Evolutionary conservation across 2,329 filamentous ascomycete species (phyloP), one percentile per base, ranked within the genome.

Genomic region (Diaporthe aspalathi): DNA sequence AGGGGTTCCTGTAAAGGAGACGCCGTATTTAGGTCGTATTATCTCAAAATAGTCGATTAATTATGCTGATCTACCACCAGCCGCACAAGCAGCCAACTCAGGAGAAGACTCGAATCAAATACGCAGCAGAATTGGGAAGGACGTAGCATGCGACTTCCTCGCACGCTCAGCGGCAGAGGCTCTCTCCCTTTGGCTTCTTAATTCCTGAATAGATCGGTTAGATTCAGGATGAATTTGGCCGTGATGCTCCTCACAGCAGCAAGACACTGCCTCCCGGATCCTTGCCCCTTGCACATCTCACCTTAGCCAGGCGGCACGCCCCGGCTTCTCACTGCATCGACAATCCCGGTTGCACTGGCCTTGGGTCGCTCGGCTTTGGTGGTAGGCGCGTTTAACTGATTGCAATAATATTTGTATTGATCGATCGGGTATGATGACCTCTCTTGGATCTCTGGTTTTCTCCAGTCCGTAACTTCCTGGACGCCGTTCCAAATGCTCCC

Each of bases 401-500:
- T 70, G 53, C 57, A 68, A 56, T 50, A 70, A 57, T 54, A 66
- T 70, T 65, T 72, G 54, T 70, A 72, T 70, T 69, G 71, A 70
- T 63, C 71, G 65, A 62, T 47, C 35, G 54, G 68, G 62, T 54
- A 50, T 57, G 50, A 68, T 50, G 57, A 29, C 62, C 53, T 69
- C 49, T 54, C 52, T 67, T 70, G 43, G 47, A 47, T 54, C 67
- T 67, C 60, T 50, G 62, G 45, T 60, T 62, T 35, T 32, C 53
- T 65, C 45, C 32, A 49, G 56, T 54, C 65, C 69, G 56, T 40
- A n/a, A 54, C 45, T 45, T 71, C 47, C 72, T 67, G 67, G 69
- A 73, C 72, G 72, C 72, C 72, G 50, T 73, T 60, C 72, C 62
- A 49, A 60, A 54, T 71, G 56, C 69, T 71, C 72, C 72, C 56